Evolutionary conservation across 257 asterid genomes (phyloP).

Genomic region (Leptodermis oblonga): DNA sequence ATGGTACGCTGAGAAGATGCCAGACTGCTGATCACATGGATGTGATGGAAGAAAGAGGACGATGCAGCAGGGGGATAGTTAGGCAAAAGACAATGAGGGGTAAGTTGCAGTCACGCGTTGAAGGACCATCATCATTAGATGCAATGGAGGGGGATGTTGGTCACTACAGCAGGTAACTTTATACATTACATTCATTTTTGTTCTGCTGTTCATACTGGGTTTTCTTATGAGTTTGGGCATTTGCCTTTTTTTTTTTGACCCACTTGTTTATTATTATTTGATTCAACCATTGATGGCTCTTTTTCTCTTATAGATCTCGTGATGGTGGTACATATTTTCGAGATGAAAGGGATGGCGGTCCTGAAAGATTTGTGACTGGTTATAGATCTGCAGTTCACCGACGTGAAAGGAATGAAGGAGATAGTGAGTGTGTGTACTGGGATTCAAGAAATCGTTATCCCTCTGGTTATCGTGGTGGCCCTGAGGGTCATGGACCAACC

Average conservation of each 20-base stretch:
- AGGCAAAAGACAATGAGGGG: constrained; percentile 37
- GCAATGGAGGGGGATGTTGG: constrained; percentile 30
- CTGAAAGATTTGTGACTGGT: constrained; percentile 47
- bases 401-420: constrained; percentile 42
- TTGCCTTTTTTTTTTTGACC: background rate
- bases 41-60: constrained; percentile 28
- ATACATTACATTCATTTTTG: background rate
- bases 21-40: constrained; percentile 30
- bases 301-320: constrained; percentile 33
- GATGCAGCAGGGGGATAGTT: constrained; percentile 32
- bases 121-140: constrained; percentile 42
- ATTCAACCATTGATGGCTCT: background rate
- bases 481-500: constrained; percentile 33
- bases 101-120: constrained; percentile 47
- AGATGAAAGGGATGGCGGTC: constrained; percentile 42
- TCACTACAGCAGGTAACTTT: constrained; percentile 42
- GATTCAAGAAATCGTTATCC: constrained; percentile 44
- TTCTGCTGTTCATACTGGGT: background rate
- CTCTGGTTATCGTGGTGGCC: constrained; percentile 39
- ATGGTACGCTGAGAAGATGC: constrained; percentile 29
- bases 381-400: constrained; percentile 35
- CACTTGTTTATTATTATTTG: background rate
- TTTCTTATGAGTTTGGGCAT: background rate
- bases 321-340: constrained; percentile 38
- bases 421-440: constrained; percentile 45